A percentile compares a stretch with the other conserved stretches of the same genome.
Conservation (phyloP, 2,329 filamentous ascomycete genomes). For the Pseudocercospora vitis region DNA sequence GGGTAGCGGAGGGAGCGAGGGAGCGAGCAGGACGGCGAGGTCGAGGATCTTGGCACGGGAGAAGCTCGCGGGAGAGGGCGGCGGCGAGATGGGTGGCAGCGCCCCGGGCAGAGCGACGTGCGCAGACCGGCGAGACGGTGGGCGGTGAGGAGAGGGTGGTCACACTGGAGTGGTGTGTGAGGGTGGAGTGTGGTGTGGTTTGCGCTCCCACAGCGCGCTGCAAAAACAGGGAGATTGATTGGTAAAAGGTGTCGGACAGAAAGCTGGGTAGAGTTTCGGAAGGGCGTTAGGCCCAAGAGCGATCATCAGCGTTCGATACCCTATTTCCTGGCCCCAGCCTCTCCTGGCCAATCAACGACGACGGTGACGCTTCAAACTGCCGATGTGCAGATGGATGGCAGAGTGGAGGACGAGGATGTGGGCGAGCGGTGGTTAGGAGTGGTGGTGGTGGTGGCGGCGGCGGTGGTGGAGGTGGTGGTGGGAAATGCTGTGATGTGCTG, state of each 20-base stretch:
- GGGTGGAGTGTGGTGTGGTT: no score
- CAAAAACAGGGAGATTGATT: conserved; percentile 24
- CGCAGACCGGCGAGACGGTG: conserved; percentile 3
- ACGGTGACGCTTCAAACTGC: conserved; percentile 12
- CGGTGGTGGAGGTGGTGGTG: no score
- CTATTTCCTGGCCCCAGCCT: conserved; percentile 16
- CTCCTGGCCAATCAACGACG: conserved; percentile 10
- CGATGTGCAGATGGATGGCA: conserved; percentile 15
- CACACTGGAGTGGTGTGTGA: no score
- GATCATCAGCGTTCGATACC: conserved; percentile 15
- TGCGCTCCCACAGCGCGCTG: conserved; percentile 3
- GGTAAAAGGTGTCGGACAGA: conserved; percentile 20
- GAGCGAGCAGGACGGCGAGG: conserved; percentile 6
- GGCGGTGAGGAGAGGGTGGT: not conserved
- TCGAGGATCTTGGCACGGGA: not conserved
- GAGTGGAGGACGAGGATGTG: not conserved
- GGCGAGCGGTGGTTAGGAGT: not conserved
- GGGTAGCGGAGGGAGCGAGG: not conserved
- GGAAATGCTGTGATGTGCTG: no score
- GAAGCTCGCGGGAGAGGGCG: not conserved
- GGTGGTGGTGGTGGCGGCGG: not conserved
- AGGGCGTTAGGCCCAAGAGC: conserved; percentile 12
- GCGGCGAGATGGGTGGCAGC: not conserved
- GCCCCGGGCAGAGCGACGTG: not conserved
- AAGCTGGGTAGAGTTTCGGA: conserved; percentile 23